Conservation (phyloP, 73 alveolate genomes). For the Chromera velia region DNA sequence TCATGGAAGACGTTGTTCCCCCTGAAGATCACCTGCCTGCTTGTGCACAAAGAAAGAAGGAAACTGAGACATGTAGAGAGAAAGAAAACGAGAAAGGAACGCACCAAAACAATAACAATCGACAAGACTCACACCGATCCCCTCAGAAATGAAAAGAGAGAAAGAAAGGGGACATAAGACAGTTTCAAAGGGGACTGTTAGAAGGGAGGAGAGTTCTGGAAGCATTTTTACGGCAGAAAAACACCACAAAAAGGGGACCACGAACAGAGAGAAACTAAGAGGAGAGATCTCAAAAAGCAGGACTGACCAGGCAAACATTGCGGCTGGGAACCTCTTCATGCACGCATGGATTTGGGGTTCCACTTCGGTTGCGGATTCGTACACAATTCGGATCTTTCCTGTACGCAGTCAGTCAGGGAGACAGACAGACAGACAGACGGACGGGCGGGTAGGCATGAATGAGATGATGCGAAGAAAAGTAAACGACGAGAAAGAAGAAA, state of each 20-base stretch:
- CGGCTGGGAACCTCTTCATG: conserved; percentile 32
- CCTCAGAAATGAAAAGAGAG: neutral
- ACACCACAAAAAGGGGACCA: neutral
- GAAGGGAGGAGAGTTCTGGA: neutral
- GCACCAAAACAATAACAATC: too few species aligned
- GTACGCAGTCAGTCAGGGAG: neutral
- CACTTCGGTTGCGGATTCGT: neutral
- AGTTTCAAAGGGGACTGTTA: neutral
- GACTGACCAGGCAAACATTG: conserved; percentile 28
- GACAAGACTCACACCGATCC: neutral
- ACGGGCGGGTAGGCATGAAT: neutral
- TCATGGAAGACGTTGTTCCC: conserved; percentile 38
- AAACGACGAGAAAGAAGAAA: too few species aligned
- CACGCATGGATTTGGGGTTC: neutral
- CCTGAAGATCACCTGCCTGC: conserved; percentile 18
- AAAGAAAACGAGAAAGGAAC: neutral
- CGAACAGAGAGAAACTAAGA: neutral
- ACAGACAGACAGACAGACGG: neutral
- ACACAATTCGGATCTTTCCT: neutral
- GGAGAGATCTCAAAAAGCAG: neutral
- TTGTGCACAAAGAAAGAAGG: neutral
- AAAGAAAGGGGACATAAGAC: neutral
- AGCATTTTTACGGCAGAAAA: neutral
- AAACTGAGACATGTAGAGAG: neutral
- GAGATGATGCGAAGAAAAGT: too few species aligned